phyloP scores from a whole-genome alignment of 2,329 filamentous ascomycete species.

The Gaeumannomyces tritici region DNA sequence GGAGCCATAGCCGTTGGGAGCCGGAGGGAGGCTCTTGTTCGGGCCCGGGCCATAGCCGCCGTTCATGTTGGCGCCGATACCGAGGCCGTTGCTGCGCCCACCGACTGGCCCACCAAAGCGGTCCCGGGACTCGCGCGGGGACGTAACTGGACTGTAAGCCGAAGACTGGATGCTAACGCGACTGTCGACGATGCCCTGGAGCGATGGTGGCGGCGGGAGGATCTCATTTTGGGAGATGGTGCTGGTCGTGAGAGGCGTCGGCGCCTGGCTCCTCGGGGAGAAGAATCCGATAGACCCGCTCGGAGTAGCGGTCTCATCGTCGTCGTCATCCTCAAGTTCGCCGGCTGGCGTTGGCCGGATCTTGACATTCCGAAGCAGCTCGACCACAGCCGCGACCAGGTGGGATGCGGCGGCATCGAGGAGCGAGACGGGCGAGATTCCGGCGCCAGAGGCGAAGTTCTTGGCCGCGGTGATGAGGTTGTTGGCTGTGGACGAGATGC shows the following conservation, averaged over 20 bases:
- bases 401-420: constrained; percentile 91
- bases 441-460: constrained; percentile 75
- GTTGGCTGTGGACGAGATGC: constrained; percentile 88
- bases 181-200: constrained; percentile 41
- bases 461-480: constrained; percentile 91
- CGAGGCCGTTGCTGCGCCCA: constrained; percentile 7
- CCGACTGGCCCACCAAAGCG: constrained; percentile 22
- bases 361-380: constrained; percentile 75
- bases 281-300: constrained; percentile 45
- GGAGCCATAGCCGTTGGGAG: constrained; percentile 28
- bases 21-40: constrained; percentile 22
- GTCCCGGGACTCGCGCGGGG: constrained; percentile 50
- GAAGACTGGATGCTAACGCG: constrained; percentile 60
- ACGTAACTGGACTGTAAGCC: constrained; percentile 64
- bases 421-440: constrained; percentile 85
- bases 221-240: constrained; percentile 22
- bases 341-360: constrained; percentile 66
- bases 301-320: constrained; percentile 38
- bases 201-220: constrained; percentile 42
- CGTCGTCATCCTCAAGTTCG: constrained; percentile 71
- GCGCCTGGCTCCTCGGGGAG: constrained; percentile 39
- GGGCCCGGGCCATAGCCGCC: constrained; percentile 13
- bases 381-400: constrained; percentile 75
- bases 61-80: constrained; percentile 14
- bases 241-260: constrained; percentile 13